These are phyloP conservation scores for Rhododendron ferrugineum DNA, from an alignment of 148 eudicot species.

Conservation along the genomic window DNA sequence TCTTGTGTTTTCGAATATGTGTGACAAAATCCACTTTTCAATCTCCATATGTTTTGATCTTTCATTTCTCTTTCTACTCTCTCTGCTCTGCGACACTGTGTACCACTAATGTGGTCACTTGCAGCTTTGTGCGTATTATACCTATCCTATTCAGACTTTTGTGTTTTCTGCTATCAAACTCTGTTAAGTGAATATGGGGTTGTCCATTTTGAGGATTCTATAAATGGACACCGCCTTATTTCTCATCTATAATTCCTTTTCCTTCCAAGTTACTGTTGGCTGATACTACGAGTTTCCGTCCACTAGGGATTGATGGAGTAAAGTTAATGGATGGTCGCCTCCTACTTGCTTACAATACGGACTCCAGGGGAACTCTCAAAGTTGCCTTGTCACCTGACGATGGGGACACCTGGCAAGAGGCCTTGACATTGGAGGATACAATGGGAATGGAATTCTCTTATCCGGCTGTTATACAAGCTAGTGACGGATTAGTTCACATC, in stretches of 20 bases:
- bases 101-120: neutral
- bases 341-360: conserved; percentile 81
- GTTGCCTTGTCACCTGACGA: conserved; percentile 51
- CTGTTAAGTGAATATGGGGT: neutral
- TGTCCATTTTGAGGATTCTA: neutral
- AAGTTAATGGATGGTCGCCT: conserved; percentile 73
- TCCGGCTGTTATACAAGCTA: conserved; percentile 84
- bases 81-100: neutral
- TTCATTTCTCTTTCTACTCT: neutral
- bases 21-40: neutral
- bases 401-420: conserved; percentile 85
- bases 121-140: neutral
- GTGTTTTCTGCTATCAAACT: neutral
- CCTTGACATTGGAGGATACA: conserved; percentile 58
- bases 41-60: too few species aligned
- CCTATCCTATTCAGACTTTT: neutral
- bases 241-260: neutral
- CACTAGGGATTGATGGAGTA: conserved; percentile 89
- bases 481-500: conserved; percentile 71
- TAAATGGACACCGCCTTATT: neutral
- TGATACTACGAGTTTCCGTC: conserved; percentile 6
- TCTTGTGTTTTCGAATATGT: neutral
- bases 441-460: conserved; percentile 83
- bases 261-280: neutral
- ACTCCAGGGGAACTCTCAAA: conserved; percentile 63